These are phyloP conservation scores for Bauhinia variegata DNA, from an alignment of 306 rosid species.

Conservation along the genomic window DNA sequence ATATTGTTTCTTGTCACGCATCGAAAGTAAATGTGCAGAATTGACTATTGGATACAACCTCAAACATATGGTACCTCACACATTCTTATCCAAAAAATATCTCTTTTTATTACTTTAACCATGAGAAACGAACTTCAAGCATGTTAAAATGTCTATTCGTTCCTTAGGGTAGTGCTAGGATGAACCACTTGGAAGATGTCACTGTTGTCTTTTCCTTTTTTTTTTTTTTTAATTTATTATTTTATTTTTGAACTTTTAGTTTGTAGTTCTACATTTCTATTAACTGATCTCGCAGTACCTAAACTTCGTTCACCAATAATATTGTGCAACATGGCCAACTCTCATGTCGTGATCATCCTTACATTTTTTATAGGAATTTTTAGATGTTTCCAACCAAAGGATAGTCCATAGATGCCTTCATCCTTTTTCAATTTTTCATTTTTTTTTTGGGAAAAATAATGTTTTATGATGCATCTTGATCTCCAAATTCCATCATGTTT, in stretches of 20 bases:
- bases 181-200: constrained; percentile 20
- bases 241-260: constrained; percentile 8
- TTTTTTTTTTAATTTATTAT: constrained; percentile 5
- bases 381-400: background rate
- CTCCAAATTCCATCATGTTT: constrained; percentile 20
- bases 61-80: constrained; percentile 67
- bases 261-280: constrained; percentile 24
- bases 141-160: background rate
- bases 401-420: background rate
- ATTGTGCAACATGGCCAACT: background rate
- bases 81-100: constrained; percentile 17
- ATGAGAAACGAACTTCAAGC: constrained; percentile 1
- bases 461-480: constrained; percentile 14
- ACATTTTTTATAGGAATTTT: constrained; percentile 1
- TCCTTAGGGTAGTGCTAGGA: constrained; percentile 1
- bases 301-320: background rate
- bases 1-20: constrained; percentile 76
- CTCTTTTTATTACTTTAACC: constrained; percentile 14
- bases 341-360: background rate
- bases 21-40: constrained; percentile 69
- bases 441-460: constrained; percentile 12
- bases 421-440: background rate
- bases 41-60: constrained; percentile 85
- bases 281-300: constrained; percentile 14
- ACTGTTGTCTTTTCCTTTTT: constrained; percentile 12